Percentiles rank a stretch among this genome's conserved stretches.
Conservation (phyloP, 2,329 filamentous ascomycete genomes). For the Cytospora schulzeri region DNA sequence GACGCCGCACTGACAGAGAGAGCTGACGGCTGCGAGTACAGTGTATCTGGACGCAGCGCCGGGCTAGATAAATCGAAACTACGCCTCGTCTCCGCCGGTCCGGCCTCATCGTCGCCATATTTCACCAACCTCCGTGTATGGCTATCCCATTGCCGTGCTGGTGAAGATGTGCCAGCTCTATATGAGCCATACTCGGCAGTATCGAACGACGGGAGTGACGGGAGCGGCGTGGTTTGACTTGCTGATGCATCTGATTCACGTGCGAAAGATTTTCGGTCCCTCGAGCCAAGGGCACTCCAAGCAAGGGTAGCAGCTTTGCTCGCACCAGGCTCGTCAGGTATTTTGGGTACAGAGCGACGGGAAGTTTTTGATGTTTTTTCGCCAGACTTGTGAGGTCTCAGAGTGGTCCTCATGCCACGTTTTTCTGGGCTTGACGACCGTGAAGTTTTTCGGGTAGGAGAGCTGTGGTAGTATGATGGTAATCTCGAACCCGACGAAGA, state of each 20-base stretch:
- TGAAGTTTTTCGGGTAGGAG: conserved; percentile 36
- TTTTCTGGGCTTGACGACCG: conserved; percentile 62
- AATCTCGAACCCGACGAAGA: conserved; percentile 28
- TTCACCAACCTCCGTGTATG: conserved; percentile 54
- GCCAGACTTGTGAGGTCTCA: conserved; percentile 51
- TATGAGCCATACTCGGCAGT: conserved; percentile 20
- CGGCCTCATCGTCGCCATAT: conserved; percentile 39
- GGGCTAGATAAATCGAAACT: conserved; percentile 34
- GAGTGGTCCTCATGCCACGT: conserved; percentile 63
- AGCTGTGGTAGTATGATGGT: conserved; percentile 7
- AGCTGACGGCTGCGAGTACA: conserved; percentile 44
- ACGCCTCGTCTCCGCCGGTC: conserved; percentile 34
- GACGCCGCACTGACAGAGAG: conserved; percentile 60
- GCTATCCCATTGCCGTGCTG: conserved; percentile 54
- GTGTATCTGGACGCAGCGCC: conserved; percentile 45
- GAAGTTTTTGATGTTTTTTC: conserved; percentile 46
- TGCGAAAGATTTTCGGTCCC: conserved; percentile 36
- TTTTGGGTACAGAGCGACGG: conserved; percentile 45
- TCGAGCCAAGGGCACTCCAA: conserved; percentile 54
- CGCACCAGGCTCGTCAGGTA: conserved; percentile 54
- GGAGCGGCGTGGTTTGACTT: conserved; percentile 13
- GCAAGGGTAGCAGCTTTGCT: conserved; percentile 67
- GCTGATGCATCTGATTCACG: conserved; percentile 29
- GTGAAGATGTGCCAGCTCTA: conserved; percentile 35
- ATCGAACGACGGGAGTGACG: conserved; percentile 11